These are phyloP conservation scores for Neolentinus lepideus DNA, from an alignment of 1,284 basidiomycete genomes.

Conservation along the genomic window DNA sequence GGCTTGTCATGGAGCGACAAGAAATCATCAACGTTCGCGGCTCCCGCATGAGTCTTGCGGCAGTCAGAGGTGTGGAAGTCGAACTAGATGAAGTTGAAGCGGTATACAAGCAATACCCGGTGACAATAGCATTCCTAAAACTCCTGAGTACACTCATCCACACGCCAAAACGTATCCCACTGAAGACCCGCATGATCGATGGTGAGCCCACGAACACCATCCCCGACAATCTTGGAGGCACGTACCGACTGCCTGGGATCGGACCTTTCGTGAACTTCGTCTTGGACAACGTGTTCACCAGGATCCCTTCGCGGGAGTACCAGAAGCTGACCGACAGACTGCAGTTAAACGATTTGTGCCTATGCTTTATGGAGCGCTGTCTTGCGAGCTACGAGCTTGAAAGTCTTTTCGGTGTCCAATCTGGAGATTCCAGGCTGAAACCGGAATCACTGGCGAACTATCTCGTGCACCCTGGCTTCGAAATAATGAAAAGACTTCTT, in stretches of 20 bases:
- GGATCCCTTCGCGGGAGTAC: conserved; percentile 70
- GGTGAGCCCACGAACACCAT: conserved; percentile 64
- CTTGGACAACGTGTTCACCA: conserved; percentile 81
- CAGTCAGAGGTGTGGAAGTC: conserved; percentile 66
- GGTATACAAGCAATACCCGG: conserved; percentile 72
- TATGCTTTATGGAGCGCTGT: conserved; percentile 82
- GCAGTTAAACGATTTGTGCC: conserved; percentile 79
- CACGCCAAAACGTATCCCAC: conserved; percentile 59
- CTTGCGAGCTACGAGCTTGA: conserved; percentile 80
- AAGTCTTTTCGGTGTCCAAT: conserved; percentile 42
- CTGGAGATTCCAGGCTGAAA: conserved; percentile 38
- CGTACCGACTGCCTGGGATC: conserved; percentile 72
- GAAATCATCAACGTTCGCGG: conserved; percentile 77
- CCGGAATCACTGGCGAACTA: conserved; percentile 46
- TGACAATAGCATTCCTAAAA: conserved; percentile 83
- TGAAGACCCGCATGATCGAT: conserved; percentile 53
- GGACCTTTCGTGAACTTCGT: conserved; percentile 80
- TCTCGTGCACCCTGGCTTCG: conserved; percentile 82
- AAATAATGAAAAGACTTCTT: conserved; percentile 77
- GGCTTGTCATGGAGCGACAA: conserved; percentile 77
- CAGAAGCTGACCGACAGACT: conserved; percentile 73
- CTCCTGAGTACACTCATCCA: conserved; percentile 80
- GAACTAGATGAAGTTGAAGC: conserved; percentile 87
- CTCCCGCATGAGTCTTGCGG: conserved; percentile 33
- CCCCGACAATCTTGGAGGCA: conserved; percentile 69